These are phyloP conservation scores for Fusarium chaquense DNA, from an alignment of 2,329 filamentous ascomycete genomes.

Conservation along the genomic window DNA sequence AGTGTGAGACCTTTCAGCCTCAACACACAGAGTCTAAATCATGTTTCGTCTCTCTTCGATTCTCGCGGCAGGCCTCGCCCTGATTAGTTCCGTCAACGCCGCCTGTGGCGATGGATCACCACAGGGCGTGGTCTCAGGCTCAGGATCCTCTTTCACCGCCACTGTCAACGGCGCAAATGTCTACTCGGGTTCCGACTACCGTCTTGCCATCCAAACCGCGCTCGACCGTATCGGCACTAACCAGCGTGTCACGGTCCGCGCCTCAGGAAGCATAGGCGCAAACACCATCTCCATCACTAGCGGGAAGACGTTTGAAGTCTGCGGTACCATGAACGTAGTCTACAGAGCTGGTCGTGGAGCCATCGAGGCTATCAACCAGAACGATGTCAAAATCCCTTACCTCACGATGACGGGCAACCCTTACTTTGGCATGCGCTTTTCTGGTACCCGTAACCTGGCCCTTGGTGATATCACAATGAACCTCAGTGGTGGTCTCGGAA, in stretches of 20 bases:
- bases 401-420: slow-evolving; percentile 68
- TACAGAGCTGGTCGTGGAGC: slow-evolving; percentile 60
- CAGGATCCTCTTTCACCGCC: slow-evolving; percentile 60
- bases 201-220: slow-evolving; percentile 65
- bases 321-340: slow-evolving; percentile 65
- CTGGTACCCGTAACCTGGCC: slow-evolving; percentile 60
- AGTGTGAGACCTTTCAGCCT: neutral
- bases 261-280: slow-evolving; percentile 67
- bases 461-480: slow-evolving; percentile 68
- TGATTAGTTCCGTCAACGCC: slow-evolving; percentile 54
- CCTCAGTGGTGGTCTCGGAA: slow-evolving; percentile 65
- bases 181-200: slow-evolving; percentile 67
- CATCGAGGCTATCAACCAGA: slow-evolving; percentile 64
- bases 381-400: slow-evolving; percentile 65
- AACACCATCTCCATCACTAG: slow-evolving; percentile 62
- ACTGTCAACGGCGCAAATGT: slow-evolving; percentile 58
- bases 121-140: slow-evolving; percentile 61
- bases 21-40: neutral
- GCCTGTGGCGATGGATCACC: slow-evolving; percentile 63
- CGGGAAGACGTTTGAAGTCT: slow-evolving; percentile 70
- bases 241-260: slow-evolving; percentile 65
- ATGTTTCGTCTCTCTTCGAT: slow-evolving; percentile 54
- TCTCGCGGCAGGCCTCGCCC: slow-evolving; percentile 57
- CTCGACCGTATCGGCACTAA: slow-evolving; percentile 64
- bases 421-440: slow-evolving; percentile 69